These are phyloP conservation scores for Bertia moriformis DNA, from an alignment of 2,329 filamentous ascomycete species.

Conservation along the genomic window DNA sequence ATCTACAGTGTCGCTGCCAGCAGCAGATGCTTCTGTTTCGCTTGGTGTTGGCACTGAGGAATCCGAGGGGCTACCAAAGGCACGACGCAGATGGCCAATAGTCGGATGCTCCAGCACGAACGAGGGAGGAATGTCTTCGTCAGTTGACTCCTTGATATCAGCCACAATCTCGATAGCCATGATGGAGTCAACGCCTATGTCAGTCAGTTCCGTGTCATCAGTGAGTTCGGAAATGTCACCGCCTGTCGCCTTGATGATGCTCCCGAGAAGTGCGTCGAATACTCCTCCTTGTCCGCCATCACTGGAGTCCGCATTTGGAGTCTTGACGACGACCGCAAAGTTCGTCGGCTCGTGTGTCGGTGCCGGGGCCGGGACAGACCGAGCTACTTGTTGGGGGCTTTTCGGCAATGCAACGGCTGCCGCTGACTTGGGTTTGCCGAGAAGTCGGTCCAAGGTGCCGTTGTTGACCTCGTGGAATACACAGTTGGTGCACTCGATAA, in stretches of 20 bases:
- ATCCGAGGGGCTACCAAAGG: background rate
- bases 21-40: too few species aligned
- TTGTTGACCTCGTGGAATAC: constrained; percentile 10
- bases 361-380: background rate
- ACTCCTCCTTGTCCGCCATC: constrained; percentile 3
- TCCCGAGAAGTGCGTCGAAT: background rate
- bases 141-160: constrained; percentile 6
- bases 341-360: background rate
- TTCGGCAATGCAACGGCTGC: too few species aligned
- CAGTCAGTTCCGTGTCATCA: constrained; percentile 9
- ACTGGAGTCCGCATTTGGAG: too few species aligned
- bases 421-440: too few species aligned
- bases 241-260: constrained; percentile 6
- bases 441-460: constrained; percentile 6
- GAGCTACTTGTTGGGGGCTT: too few species aligned
- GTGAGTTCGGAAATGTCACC: constrained; percentile 6
- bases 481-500: too few species aligned
- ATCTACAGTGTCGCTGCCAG: too few species aligned
- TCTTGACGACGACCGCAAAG: background rate
- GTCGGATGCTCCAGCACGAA: constrained; percentile 7
- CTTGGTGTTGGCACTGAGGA: too few species aligned
- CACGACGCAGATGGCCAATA: constrained; percentile 2
- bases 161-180: constrained; percentile 10
- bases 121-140: constrained; percentile 7
- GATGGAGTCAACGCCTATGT: constrained; percentile 14